A percentile compares a stretch with the other conserved stretches of the same genome.
Conservation (phyloP, 192 early-diverging fungal genomes). For the Chytriomyces sp. region DNA sequence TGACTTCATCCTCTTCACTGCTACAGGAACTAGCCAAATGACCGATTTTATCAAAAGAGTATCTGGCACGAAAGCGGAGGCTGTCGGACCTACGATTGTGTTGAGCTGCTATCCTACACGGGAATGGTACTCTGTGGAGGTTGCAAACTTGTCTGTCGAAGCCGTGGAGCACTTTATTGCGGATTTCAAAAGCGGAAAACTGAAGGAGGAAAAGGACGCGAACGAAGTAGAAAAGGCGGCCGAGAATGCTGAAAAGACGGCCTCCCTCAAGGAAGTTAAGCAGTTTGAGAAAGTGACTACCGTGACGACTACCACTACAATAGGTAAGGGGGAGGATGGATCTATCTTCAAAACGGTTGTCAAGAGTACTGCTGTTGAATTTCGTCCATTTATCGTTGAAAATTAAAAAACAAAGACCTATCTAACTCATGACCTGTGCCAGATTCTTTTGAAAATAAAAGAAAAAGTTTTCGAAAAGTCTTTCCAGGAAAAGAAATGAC, state of each 20-base stretch:
- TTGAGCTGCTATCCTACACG: not conserved
- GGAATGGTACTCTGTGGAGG: not conserved
- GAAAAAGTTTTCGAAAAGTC: too few species aligned
- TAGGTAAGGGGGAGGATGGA: too few species aligned
- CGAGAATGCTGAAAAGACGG: not conserved
- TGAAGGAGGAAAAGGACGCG: slow-evolving; percentile 8
- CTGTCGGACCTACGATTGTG: not conserved
- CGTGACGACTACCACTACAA: too few species aligned
- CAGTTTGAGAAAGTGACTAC: not conserved
- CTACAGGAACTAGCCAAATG: not conserved
- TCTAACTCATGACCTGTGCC: too few species aligned
- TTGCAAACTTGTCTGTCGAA: not conserved
- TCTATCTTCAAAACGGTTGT: too few species aligned
- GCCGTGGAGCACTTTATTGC: slow-evolving; percentile 1
- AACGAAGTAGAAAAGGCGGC: not conserved
- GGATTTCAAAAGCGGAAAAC: slow-evolving; percentile 23
- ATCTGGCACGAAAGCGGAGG: not conserved
- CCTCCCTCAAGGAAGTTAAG: too few species aligned
- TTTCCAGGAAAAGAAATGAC: too few species aligned
- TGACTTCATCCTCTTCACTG: slow-evolving; percentile 21
- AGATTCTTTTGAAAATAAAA: too few species aligned
- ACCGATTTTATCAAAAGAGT: not conserved
- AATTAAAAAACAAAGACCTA: too few species aligned
- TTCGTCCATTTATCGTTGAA: too few species aligned
- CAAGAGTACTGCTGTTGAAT: too few species aligned